Conservation (phyloP, 2,329 filamentous ascomycete species). For the Cercospora citrullina region DNA sequence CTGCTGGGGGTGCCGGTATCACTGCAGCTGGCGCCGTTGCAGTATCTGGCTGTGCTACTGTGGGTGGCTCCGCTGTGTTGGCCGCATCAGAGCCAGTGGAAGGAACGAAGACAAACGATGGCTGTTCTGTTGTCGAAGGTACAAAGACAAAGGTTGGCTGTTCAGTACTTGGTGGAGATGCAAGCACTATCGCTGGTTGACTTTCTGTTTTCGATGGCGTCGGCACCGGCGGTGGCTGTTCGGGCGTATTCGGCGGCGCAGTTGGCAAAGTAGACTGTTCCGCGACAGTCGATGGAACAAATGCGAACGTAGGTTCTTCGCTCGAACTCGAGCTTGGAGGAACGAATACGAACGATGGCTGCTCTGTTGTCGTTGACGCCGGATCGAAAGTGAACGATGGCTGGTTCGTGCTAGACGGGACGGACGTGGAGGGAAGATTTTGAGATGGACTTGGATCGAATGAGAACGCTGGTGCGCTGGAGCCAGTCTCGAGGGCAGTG, state of each 20-base stretch:
- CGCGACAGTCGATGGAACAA: neutral
- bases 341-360: neutral
- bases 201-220: neutral
- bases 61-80: neutral
- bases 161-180: neutral
- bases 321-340: neutral
- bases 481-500: neutral
- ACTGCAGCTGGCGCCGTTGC: neutral
- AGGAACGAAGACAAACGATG: neutral
- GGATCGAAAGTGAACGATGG: neutral
- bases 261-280: neutral
- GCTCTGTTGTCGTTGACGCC: neutral
- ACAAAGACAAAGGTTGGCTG: slow-evolving; percentile 3
- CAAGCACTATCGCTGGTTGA: neutral
- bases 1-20: neutral
- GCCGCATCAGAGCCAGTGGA: neutral
- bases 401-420: slow-evolving; percentile 1
- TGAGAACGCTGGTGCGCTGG: neutral
- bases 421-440: neutral
- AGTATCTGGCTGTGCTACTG: neutral
- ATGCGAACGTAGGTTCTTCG: neutral
- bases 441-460: neutral
- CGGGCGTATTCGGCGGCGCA: neutral
- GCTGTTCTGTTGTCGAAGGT: neutral
- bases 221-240: neutral